Conservation (phyloP, 495 filamentous ascomycete genomes). For the Penicillium alfredii region DNA sequence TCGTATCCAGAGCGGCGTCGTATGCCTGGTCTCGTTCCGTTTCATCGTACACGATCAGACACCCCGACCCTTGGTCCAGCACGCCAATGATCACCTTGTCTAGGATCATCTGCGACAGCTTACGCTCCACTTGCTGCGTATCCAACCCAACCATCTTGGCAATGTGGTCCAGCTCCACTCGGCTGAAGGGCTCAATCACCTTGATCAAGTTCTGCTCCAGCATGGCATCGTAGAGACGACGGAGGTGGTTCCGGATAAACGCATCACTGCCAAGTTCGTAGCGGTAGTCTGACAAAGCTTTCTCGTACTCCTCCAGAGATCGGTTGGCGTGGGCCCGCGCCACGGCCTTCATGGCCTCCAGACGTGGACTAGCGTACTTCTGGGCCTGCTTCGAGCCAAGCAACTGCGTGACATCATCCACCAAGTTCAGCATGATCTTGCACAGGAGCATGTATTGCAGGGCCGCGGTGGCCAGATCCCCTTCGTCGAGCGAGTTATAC, state of each 20-base stretch:
- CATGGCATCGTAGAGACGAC: slow-evolving; percentile 94
- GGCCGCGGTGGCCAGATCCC: slow-evolving; percentile 76
- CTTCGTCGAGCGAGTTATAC: slow-evolving; percentile 87
- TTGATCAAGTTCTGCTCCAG: slow-evolving; percentile 98
- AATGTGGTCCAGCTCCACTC: slow-evolving; percentile 93
- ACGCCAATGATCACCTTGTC: slow-evolving; percentile 98
- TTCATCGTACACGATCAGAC: slow-evolving; percentile 95
- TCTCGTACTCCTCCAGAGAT: slow-evolving; percentile 92
- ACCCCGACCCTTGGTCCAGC: slow-evolving; percentile 93
- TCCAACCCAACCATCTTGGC: slow-evolving; percentile 96
- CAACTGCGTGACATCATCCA: slow-evolving; percentile 88
- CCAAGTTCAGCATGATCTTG: slow-evolving; percentile 98
- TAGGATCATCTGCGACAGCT: slow-evolving; percentile 97
- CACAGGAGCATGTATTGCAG: slow-evolving; percentile 99
- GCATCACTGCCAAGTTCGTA: slow-evolving; percentile 87
- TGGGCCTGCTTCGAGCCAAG: slow-evolving; percentile 92
- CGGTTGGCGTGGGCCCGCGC: slow-evolving; percentile 92
- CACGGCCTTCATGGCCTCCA: slow-evolving; percentile 98
- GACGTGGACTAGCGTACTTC: slow-evolving; percentile 87
- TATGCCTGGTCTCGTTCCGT: slow-evolving; percentile 87
- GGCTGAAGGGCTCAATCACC: slow-evolving; percentile 96
- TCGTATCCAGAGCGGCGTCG: slow-evolving; percentile 87
- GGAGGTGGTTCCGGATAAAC: slow-evolving; percentile 93
- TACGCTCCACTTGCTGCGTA: slow-evolving; percentile 93
- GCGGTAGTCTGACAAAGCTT: slow-evolving; percentile 78